Base-by-base conservation (phyloP, 176 grass and related monocot species). In the Zoysia pacifica region DNA sequence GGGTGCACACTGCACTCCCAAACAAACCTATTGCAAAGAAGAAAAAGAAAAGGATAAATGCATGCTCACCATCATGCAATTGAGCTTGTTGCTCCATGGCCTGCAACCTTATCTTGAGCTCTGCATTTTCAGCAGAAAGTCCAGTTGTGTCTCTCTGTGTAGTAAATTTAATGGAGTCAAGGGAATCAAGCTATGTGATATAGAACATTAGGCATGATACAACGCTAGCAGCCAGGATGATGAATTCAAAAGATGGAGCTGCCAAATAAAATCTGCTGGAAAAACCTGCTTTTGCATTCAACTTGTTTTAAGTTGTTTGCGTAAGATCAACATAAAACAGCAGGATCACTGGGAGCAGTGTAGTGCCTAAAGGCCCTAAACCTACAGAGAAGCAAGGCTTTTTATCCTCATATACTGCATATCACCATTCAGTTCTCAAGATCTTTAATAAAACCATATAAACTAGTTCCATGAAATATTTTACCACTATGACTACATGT, bases 11-110 rank as follows among this genome's bases (percentile, higher is more conserved):
- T 69, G 70, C 19, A 65, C 47, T 71, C 43, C 41, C 3, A 69
- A 66, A 69, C 9, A 56, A 58, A 70, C 1, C 42, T 59, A 52
- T 68, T 52, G 4, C 53, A 55, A 9, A 19, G 28, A 28, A 28
- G 28, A 58, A 73, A 77, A 81, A 50, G 56, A 78, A 48, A 54
- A 70, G 13, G 58, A 69, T 51, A 18, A 69, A 73, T 59, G 40
- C 53, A 59, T 69, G 13, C 79, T 84, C 75, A 94, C 94, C 94
- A 73, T 94, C 90, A 81, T 77, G 82, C 61, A 97, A 11, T 76
- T 94, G 91, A 66, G 94, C 91, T 48, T 97, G 94, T 39, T 94
- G 94, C 69, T 89, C 89, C 87, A 97, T 94, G 73, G 94, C 91
- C 76, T 97, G 89, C 62, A 97, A 90, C 42, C 85, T 89, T 86